Evolutionary conservation across 2,329 filamentous ascomycete genomes (phyloP), one percentile per base, ranked within the genome.

Genomic region (Scedosporium boydii): DNA sequence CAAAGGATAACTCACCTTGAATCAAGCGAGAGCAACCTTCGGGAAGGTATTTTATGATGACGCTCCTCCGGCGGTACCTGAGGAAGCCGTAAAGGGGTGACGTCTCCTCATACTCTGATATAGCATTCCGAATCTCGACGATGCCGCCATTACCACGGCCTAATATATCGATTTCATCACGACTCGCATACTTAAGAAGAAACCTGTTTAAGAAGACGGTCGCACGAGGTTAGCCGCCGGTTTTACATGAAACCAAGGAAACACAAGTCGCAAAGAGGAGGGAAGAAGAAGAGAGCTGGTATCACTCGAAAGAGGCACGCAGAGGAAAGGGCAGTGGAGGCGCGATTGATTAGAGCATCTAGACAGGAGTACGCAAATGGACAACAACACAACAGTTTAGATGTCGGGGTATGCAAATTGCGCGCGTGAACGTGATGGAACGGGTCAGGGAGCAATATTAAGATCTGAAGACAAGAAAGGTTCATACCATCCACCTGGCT

Each of bases 401-500:
- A 38, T 14, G 34, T 38, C 4, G 34, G 44, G 16, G 44, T 48
- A 48, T 48, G 6, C 16, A 38, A 38, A 38, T 38, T 38, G 34
- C 34, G 34, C 34, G 34, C 10, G 34, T 38, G 34, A 38, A 38
- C 10, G 34, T 18, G 23, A 18, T 18, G 23, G 29, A 55, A n/a
- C 21, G 6, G 51, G 10, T 12, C 21, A 23, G 51, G 12, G 12
- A 23, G 12, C 23, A 38, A 41, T 29, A 26, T 27, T 18, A 56
- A 44, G 14, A 41, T 14, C 23, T 29, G 41, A 23, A 26, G 12
- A 3, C n/a, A 42, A 27, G 29, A 12, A 27, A 46, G 10, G 2
- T n/a, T 80, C 89, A 76, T 83, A 98, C 95, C 95, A 99, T 88
- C 92, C 93, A 79, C 92, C 93, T 63, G 91, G 86, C 76, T 98